Conservation (phyloP, 2,329 filamentous ascomycete species). For the Macroventuria anomochaeta region DNA sequence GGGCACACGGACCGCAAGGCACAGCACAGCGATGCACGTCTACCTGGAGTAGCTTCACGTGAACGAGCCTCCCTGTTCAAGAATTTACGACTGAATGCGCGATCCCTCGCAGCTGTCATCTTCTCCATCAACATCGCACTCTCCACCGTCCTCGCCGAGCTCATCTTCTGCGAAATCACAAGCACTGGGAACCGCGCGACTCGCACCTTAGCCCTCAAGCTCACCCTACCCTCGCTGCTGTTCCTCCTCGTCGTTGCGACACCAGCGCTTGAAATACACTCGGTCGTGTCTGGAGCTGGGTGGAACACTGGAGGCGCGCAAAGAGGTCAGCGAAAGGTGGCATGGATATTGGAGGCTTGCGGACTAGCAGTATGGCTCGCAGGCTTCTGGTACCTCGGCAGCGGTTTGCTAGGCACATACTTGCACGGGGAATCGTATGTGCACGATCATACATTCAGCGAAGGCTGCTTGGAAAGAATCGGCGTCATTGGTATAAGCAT, state of each 20-base stretch:
- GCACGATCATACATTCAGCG: constrained; percentile 56
- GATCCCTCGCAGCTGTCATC: constrained; percentile 63
- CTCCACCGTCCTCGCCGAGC: constrained; percentile 76
- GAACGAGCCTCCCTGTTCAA: constrained; percentile 37
- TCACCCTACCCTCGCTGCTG: constrained; percentile 74
- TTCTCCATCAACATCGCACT: constrained; percentile 81
- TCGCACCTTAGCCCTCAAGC: constrained; percentile 69
- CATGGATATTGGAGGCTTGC: constrained; percentile 68
- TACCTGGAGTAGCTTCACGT: constrained; percentile 52
- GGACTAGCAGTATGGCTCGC: constrained; percentile 74
- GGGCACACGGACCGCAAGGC: constrained; percentile 62
- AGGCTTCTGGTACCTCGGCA: constrained; percentile 77
- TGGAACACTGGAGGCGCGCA: constrained; percentile 67
- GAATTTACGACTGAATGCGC: constrained; percentile 48
- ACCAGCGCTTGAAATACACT: constrained; percentile 79
- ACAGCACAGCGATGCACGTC: constrained; percentile 67
- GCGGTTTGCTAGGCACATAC: constrained; percentile 64
- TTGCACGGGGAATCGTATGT: constrained; percentile 55
- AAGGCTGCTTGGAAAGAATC: constrained; percentile 68
- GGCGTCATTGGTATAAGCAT: constrained; percentile 84
- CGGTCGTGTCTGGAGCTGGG: constrained; percentile 63
- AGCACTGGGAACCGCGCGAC: constrained; percentile 74
- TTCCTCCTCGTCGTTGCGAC: constrained; percentile 76
- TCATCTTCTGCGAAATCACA: constrained; percentile 84
- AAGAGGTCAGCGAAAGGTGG: constrained; percentile 63